Conservation (phyloP, 148 eudicot genomes). For the Amaranthus cruentus region DNA sequence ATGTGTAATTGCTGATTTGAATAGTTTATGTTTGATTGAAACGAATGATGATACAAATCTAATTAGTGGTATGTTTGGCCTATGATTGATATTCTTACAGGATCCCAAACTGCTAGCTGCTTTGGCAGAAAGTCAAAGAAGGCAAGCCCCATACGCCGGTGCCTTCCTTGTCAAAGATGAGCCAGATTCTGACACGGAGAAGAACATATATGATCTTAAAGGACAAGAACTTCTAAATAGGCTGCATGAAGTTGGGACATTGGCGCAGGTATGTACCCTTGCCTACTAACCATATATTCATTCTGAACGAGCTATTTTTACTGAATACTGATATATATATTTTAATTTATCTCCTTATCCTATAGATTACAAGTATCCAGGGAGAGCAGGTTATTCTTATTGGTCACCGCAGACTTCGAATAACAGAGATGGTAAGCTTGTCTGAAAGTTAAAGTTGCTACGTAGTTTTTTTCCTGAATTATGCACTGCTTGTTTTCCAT, state of each 20-base stretch:
- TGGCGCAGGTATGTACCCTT: conserved; percentile 89
- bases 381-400: conserved; percentile 90
- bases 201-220: conserved; percentile 67
- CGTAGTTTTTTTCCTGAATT: not conserved
- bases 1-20: not conserved
- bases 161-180: conserved; percentile 93
- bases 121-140: conserved; percentile 72
- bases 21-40: not conserved
- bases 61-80: conserved; percentile 4
- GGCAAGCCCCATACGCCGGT: conserved; percentile 96
- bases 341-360: conserved; percentile 10
- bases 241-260: conserved; percentile 92
- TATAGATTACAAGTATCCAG: conserved; percentile 79
- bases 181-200: conserved; percentile 69
- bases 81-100: conserved; percentile 31
- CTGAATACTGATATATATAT: conserved; percentile 4
- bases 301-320: not conserved
- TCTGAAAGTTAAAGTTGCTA: conserved; percentile 1
- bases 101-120: conserved; percentile 92
- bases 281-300: not conserved
- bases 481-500: not conserved
- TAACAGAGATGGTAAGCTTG: conserved; percentile 80
- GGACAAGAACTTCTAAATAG: conserved; percentile 80
- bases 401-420: conserved; percentile 89
- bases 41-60: not conserved